Conservation (phyloP, 2,329 filamentous ascomycete genomes). For the Verticillium longisporum region DNA sequence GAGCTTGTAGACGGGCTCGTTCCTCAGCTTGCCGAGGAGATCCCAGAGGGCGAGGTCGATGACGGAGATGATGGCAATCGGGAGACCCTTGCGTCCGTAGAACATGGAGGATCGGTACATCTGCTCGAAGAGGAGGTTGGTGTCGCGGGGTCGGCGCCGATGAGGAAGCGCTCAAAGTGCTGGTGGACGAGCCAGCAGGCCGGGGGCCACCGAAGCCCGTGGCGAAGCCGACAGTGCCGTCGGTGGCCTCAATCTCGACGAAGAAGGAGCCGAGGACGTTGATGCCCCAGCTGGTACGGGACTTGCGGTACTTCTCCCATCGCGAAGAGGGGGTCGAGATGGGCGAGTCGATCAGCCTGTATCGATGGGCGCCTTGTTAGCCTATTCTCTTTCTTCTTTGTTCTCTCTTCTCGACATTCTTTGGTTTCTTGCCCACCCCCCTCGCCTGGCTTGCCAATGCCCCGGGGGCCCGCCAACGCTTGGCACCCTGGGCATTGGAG, state of each 20-base stretch:
- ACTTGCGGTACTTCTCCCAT: conserved; percentile 83
- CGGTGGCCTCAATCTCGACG: conserved; percentile 79
- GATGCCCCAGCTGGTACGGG: conserved; percentile 89
- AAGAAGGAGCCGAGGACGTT: conserved; percentile 91
- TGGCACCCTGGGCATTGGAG: no score
- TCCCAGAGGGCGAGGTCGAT: conserved; percentile 94
- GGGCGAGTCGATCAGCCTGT: conserved; percentile 83
- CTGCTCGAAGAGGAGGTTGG: conserved; percentile 87
- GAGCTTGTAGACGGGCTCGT: conserved; percentile 90
- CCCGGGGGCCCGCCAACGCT: no score
- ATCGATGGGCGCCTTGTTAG: conserved; percentile 23
- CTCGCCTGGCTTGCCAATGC: no score
- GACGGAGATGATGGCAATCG: conserved; percentile 86
- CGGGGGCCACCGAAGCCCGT: conserved; percentile 88
- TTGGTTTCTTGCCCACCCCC: not conserved
- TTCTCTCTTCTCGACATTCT: not conserved
- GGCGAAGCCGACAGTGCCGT: conserved; percentile 90
- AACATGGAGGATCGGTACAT: conserved; percentile 97
- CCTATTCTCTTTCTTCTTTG: not conserved
- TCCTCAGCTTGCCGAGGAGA: conserved; percentile 80
- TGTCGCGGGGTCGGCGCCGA: conserved; percentile 86
- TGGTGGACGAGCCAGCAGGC: conserved; percentile 91
- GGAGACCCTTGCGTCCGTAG: conserved; percentile 88
- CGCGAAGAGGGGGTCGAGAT: conserved; percentile 89
- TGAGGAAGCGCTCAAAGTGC: conserved; percentile 87